A percentile compares a stretch with the other conserved stretches of the same genome.
Evolutionary conservation across 208 protist species (phyloP).

Genomic region (Wallacemonas sp.): DNA sequence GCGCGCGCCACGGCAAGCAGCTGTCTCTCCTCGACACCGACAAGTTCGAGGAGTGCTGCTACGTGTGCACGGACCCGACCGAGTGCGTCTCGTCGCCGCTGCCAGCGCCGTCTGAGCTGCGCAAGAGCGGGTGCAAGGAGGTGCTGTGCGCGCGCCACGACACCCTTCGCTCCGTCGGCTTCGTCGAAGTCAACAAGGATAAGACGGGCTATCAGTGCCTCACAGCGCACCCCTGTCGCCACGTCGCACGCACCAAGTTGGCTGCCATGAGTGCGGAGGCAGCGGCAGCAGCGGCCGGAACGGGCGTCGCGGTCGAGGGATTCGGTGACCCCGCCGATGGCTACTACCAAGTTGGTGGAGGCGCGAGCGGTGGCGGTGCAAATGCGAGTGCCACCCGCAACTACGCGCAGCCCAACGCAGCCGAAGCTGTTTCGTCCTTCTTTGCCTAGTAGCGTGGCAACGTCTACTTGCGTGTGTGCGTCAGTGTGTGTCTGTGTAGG

Average conservation of each 20-base stretch:
- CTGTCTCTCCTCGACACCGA: conserved; percentile 49
- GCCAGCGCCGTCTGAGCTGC: conserved; percentile 51
- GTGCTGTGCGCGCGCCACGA: conserved; percentile 79
- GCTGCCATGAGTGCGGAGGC: conserved; percentile 8
- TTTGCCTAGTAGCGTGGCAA: conserved; percentile 37
- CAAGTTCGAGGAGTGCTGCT: conserved; percentile 73
- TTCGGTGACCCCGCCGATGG: conserved; percentile 9
- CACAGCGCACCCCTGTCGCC: conserved; percentile 62
- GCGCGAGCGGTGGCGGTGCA: background rate
- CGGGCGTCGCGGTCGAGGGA: background rate
- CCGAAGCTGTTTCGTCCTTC: conserved; percentile 78
- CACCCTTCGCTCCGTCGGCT: conserved; percentile 67
- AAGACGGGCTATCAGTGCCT: conserved; percentile 73
- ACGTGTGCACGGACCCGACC: conserved; percentile 71
- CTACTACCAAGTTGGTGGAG: background rate
- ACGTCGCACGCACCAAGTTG: conserved; percentile 35
- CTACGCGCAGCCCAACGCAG: conserved; percentile 22
- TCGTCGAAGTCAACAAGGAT: conserved; percentile 68
- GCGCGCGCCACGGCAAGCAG: conserved; percentile 82
- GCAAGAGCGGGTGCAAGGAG: conserved; percentile 49
- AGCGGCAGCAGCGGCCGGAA: background rate
- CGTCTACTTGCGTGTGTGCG: too few relatives aligned
- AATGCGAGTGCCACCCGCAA: background rate
- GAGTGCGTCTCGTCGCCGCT: conserved; percentile 78
- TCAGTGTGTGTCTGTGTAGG: too few relatives aligned